phyloP scores from a whole-genome alignment of 495 filamentous ascomycete species.

The Halenospora varia region DNA sequence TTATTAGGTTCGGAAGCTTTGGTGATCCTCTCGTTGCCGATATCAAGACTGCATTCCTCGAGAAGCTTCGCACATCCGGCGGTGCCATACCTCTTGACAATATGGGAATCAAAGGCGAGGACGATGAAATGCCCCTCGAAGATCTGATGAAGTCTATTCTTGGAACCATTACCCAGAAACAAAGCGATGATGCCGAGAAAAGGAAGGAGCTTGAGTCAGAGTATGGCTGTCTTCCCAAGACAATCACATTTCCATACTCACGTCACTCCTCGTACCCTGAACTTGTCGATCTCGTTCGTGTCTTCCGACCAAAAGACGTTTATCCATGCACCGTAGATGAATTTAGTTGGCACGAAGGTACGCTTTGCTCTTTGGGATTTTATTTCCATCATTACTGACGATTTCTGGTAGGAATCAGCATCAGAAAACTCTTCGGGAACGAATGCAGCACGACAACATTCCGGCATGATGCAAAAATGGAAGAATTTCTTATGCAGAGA shows the following conservation, averaged over 20 bases:
- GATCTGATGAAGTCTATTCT: constrained; percentile 36
- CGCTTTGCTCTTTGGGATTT: constrained; percentile 12
- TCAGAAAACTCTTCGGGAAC: constrained; percentile 65
- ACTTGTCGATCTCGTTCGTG: constrained; percentile 63
- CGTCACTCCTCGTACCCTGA: constrained; percentile 86
- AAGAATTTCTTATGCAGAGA: background rate
- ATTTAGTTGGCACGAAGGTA: constrained; percentile 53
- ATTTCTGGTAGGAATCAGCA: constrained; percentile 42
- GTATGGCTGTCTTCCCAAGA: constrained; percentile 30
- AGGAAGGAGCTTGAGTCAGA: background rate
- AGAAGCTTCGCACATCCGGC: constrained; percentile 12
- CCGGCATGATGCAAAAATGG: constrained; percentile 63
- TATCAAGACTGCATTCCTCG: constrained; percentile 25
- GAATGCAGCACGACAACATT: constrained; percentile 59
- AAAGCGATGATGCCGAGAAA: background rate
- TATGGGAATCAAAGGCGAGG: constrained; percentile 35
- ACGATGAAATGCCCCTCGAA: constrained; percentile 40
- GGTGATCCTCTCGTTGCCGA: constrained; percentile 24
- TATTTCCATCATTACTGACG: background rate
- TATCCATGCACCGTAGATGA: constrained; percentile 79
- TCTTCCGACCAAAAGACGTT: constrained; percentile 71
- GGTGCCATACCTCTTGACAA: constrained; percentile 36
- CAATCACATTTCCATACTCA: constrained; percentile 75
- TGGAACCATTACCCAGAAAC: constrained; percentile 4
- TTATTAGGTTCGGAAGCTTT: constrained; percentile 13